A percentile compares a stretch with the other conserved stretches of the same genome.
phyloP scores from a whole-genome alignment of 2,329 filamentous ascomycete genomes.

The Talaromyces piceae region DNA sequence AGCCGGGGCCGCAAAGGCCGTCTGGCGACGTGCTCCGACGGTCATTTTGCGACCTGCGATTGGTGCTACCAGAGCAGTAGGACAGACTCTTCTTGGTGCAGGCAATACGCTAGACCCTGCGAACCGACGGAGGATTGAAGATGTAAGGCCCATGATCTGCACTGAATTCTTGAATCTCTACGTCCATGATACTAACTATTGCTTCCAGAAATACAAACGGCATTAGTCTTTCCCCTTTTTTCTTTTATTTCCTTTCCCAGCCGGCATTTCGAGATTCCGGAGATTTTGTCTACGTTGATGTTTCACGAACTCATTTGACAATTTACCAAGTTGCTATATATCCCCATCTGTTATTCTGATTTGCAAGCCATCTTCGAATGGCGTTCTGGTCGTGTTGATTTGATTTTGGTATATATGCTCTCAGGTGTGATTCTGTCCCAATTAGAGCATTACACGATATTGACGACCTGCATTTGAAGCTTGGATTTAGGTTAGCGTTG shows the following conservation, averaged over 20 bases:
- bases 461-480: not conserved
- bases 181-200: not conserved
- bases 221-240: conserved; percentile 26
- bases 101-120: conserved; percentile 84
- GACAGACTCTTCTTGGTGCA: conserved; percentile 82
- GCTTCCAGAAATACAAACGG: conserved; percentile 38
- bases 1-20: conserved; percentile 67
- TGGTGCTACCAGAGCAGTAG: conserved; percentile 79
- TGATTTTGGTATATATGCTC: not conserved
- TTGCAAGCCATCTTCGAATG: not conserved
- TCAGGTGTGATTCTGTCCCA: not conserved
- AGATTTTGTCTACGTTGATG: conserved; percentile 1
- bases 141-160: conserved; percentile 60
- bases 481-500: not conserved
- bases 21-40: conserved; percentile 78
- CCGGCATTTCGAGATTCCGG: conserved; percentile 2
- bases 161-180: too few species aligned
- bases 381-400: too few species aligned
- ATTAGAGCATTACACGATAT: not conserved
- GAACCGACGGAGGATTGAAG: conserved; percentile 73
- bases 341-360: not conserved
- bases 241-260: not conserved
- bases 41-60: conserved; percentile 87
- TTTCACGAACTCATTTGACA: not conserved
- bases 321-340: conserved; percentile 4